These are phyloP conservation scores for Aspergillus sclerotiicarbonarius DNA, from an alignment of 495 filamentous ascomycete genomes.

Conservation along the genomic window DNA sequence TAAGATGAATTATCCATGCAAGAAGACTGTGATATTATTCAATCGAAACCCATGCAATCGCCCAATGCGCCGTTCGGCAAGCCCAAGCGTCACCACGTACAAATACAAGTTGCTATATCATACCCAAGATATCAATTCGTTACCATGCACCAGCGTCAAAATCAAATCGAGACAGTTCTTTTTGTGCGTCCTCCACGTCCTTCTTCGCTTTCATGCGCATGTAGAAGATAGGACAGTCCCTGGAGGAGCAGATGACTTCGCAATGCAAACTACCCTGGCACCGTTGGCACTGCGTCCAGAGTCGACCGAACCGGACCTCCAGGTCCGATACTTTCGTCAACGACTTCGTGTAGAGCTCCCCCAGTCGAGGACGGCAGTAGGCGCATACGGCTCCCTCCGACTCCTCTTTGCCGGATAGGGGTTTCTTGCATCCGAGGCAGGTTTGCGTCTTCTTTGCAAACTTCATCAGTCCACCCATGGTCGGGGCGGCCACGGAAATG, in stretches of 20 bases:
- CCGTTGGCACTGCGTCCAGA: slow-evolving; percentile 98
- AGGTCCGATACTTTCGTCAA: slow-evolving; percentile 83
- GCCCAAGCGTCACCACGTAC: neutral
- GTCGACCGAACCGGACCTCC: slow-evolving; percentile 84
- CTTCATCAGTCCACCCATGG: slow-evolving; percentile 93
- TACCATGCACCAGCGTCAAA: slow-evolving; percentile 66
- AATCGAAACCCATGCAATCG: neutral
- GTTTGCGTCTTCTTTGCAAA: slow-evolving; percentile 97
- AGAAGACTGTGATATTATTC: neutral
- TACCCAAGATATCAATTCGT: slow-evolving; percentile 15
- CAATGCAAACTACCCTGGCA: slow-evolving; percentile 97
- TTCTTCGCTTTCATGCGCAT: slow-evolving; percentile 99
- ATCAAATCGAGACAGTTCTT: slow-evolving; percentile 89
- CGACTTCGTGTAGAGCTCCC: slow-evolving; percentile 91
- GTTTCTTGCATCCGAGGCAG: slow-evolving; percentile 99
- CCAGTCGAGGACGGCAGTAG: slow-evolving; percentile 77
- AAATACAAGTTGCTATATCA: neutral
- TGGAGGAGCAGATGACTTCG: slow-evolving; percentile 94
- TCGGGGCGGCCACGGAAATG: slow-evolving; percentile 86
- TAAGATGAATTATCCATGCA: too few species aligned
- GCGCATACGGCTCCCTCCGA: slow-evolving; percentile 82
- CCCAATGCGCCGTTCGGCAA: neutral
- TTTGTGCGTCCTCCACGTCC: slow-evolving; percentile 92
- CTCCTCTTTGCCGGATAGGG: slow-evolving; percentile 74
- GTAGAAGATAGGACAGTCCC: slow-evolving; percentile 98